These are phyloP conservation scores for Phytopythium sindhum DNA, from an alignment of 352 stramenopile genomes.

Conservation along the genomic window DNA sequence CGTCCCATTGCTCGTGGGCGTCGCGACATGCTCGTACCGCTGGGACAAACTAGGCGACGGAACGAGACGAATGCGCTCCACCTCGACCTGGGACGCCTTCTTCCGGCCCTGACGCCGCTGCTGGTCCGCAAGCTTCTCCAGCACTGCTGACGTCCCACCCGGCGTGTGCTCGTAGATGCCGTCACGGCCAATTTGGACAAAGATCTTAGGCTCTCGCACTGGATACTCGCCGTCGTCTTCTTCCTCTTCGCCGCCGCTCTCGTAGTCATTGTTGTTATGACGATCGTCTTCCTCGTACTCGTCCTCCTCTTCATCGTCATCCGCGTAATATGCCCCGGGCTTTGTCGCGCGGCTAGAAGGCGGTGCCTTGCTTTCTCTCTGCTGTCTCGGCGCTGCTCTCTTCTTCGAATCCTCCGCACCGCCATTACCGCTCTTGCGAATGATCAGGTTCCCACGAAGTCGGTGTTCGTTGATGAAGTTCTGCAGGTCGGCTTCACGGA, in stretches of 20 bases:
- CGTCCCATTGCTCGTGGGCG: slow-evolving; percentile 13
- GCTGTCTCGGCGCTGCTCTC: slow-evolving; percentile 18
- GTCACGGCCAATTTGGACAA: slow-evolving; percentile 40
- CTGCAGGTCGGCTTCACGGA: slow-evolving; percentile 70
- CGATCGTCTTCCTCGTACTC: slow-evolving; percentile 15
- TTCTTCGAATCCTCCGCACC: slow-evolving; percentile 12
- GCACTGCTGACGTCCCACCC: slow-evolving; percentile 24
- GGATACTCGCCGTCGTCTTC: slow-evolving; percentile 23
- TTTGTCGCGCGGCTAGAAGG: slow-evolving; percentile 23
- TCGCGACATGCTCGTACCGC: slow-evolving; percentile 39
- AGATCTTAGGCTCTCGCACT: slow-evolving; percentile 37
- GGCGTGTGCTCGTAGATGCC: slow-evolving; percentile 34
- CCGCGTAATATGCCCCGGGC: slow-evolving; percentile 9
- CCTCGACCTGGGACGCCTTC: slow-evolving; percentile 20
- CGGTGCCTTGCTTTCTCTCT: slow-evolving; percentile 8
- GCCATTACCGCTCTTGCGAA: slow-evolving; percentile 28
- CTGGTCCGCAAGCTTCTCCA: slow-evolving; percentile 33
- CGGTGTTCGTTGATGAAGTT: slow-evolving; percentile 84
- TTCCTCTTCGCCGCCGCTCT: slow-evolving; percentile 16
- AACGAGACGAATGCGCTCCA: slow-evolving; percentile 49
- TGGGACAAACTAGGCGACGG: slow-evolving; percentile 41
- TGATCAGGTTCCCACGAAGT: slow-evolving; percentile 61
- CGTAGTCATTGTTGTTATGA: slow-evolving; percentile 25
- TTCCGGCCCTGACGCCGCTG: slow-evolving; percentile 21
- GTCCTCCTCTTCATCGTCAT: slow-evolving; percentile 4